Evolutionary conservation across 495 filamentous ascomycete species (phyloP).

Genomic region (Amorphotheca resinae): DNA sequence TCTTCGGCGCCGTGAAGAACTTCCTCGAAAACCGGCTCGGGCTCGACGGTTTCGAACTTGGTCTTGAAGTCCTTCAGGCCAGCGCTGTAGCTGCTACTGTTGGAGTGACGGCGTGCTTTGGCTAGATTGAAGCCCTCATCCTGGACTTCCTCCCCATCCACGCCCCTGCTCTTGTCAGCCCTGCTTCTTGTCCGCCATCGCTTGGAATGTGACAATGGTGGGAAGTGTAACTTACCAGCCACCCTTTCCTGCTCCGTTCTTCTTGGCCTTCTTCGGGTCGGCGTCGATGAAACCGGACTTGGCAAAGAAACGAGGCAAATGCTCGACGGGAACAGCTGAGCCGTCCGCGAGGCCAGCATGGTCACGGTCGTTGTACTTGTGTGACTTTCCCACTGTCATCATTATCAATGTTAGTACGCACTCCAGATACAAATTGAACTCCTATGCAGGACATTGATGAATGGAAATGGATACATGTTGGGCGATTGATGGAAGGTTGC

Average conservation of each 20-base stretch:
- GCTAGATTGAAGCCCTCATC: conserved; percentile 68
- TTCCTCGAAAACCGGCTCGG: conserved; percentile 84
- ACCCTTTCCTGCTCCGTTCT: conserved; percentile 83
- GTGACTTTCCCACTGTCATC: conserved; percentile 33
- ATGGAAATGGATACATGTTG: too few species aligned
- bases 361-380: conserved; percentile 84
- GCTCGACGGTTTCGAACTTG: conserved; percentile 78
- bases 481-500: too few species aligned
- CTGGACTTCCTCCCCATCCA: conserved; percentile 67
- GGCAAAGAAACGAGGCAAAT: conserved; percentile 81
- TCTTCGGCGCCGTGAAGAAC: conserved; percentile 47
- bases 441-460: too few species aligned
- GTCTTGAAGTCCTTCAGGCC: conserved; percentile 60
- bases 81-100: conserved; percentile 60
- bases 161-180: conserved; percentile 48
- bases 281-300: conserved; percentile 71
- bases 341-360: conserved; percentile 51
- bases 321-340: conserved; percentile 31
- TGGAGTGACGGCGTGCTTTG: conserved; percentile 85
- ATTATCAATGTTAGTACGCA: too few species aligned
- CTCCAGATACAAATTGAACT: too few species aligned
- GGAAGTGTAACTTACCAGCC: conserved; percentile 60
- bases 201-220: not conserved
- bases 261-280: conserved; percentile 90
- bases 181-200: conserved; percentile 6